Evolutionary conservation across 108 stramenopile species (phyloP), one percentile per base, ranked within the genome.

Genomic region (Ochromonas danica): DNA sequence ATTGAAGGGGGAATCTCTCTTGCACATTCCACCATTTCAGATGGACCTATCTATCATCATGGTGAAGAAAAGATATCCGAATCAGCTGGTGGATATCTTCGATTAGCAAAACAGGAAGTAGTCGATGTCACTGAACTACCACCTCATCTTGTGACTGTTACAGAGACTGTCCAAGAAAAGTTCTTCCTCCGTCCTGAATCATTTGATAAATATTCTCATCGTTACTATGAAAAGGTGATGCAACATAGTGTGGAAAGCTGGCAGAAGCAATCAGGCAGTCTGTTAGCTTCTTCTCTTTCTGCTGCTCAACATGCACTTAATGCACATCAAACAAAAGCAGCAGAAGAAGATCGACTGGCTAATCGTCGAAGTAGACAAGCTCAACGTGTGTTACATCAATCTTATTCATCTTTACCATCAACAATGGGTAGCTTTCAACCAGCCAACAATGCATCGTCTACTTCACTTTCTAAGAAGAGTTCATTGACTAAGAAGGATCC

Each of bases 61-160:
- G 63, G 25, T 67, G 10, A 36, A 35, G 63, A 28, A 28, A 31
- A 3, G 33, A 36, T 67, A 3, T 3, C 3, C 25, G 63, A 14
- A 6, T 14, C 30, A 6, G 3, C 25, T 36, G 35, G 10, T 6
- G 25, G 25, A 67, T 67, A 67, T 36, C 3, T 14, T 36, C 33
- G 33, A 35, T 36, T 67, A 36, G 31, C 30, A 6, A 22, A 25
- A 31, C 14, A 31, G 6, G 33, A 67, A 67, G 63, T 67, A 6
- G 63, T 67, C 31, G 63, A 67, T 67, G 6, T 14, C 25, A 6
- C 25, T 6, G 63, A 67, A 67, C 63, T 6, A 67, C 63, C 63
- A 35, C 63, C 63, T 35, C 3, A 28, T 10, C 6, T 67, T 6
- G 10, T 35, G 25, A 67, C 63, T 14, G 31, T 67, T 36, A 3